phyloP scores from a whole-genome alignment of 2,329 filamentous ascomycete species.

The Sarocladium kiliense region DNA sequence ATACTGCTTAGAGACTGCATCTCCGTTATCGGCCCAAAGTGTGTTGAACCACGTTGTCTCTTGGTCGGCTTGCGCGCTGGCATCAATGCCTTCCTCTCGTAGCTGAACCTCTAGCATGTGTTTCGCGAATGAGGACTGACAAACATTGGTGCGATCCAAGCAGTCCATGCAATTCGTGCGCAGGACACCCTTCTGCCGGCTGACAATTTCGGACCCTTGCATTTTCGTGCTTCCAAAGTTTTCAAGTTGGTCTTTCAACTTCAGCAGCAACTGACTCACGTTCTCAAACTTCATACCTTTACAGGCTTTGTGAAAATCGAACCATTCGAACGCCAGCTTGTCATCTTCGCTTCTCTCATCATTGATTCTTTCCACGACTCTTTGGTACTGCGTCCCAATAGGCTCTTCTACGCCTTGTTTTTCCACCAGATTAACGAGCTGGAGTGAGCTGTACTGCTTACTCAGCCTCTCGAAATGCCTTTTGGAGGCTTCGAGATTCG shows the following conservation, averaged over 20 bases:
- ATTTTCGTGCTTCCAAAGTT: constrained; percentile 66
- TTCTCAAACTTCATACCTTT: constrained; percentile 98
- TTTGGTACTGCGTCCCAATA: constrained; percentile 74
- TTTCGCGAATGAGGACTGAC: constrained; percentile 85
- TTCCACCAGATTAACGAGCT: constrained; percentile 81
- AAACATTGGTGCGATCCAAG: constrained; percentile 91
- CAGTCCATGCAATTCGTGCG: constrained; percentile 99
- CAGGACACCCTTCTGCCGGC: constrained; percentile 68
- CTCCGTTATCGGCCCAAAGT: constrained; percentile 95
- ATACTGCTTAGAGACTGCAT: constrained; percentile 93
- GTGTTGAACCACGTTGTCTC: constrained; percentile 91
- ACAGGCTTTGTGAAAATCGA: constrained; percentile 90
- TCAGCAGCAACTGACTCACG: constrained; percentile 72
- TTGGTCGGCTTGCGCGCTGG: constrained; percentile 70
- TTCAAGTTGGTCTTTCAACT: constrained; percentile 62
- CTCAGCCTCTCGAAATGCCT: constrained; percentile 71
- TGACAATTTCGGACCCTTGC: constrained; percentile 34
- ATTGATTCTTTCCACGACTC: constrained; percentile 62
- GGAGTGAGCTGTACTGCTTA: constrained; percentile 68
- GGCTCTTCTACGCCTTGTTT: constrained; percentile 77
- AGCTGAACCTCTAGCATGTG: constrained; percentile 78
- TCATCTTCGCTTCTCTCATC: constrained; percentile 23
- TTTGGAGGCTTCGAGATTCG: constrained; percentile 73
- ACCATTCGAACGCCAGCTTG: constrained; percentile 75
- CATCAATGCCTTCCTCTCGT: constrained; percentile 67